Evolutionary conservation across 768 basidiomycete genomes (phyloP), one percentile per base, ranked within the genome.

Genomic region (Termitomyces sp.): DNA sequence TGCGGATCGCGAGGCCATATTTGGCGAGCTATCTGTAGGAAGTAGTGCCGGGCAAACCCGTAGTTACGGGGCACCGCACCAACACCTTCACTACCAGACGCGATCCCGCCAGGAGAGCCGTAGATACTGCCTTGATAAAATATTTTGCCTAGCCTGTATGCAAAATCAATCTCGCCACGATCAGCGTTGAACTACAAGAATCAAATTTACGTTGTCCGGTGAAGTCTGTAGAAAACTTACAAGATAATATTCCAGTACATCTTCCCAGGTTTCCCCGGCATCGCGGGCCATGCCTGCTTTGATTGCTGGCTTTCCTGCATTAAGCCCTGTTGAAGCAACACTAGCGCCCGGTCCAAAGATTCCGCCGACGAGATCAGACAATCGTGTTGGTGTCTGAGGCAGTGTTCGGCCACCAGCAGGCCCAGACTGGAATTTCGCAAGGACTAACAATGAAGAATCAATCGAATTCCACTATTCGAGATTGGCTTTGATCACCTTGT

Each of bases 101-200:
- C 83, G 41, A 90, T 84, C 10, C 96, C 95, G 3, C 93, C 93
- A 14, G 78, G 70, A 10, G 83, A 75, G 5, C 82, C 78, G 65
- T 97, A 98, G 37, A 98, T 89, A 56, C 91, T 94, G 17, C 97
- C 97, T 67, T 94, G 90, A 66, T 99, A 98, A 73, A 89, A 96
- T 10, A 98, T 90, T 71, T 92, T 88, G n/a, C 94, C 97, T 2
- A 98, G 80, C 15, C 91, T 85, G 70, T 90, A 94, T 2, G 94
- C 93, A 68, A 92, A 96, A 60, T 88, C 85, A 50, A 83, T 83
- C 63, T 94, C 91, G 28, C 92, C 93, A 28, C 94, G 85, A 64
- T 98, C 94, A 6, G 96, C 92, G 50, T 98, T 97, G 71, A 96
- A 99, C 89, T 96, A 60, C 47, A 53, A 58, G 49, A 62, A 38